Conservation (phyloP, 768 basidiomycete genomes). For the Pisolithus sp. region DNA sequence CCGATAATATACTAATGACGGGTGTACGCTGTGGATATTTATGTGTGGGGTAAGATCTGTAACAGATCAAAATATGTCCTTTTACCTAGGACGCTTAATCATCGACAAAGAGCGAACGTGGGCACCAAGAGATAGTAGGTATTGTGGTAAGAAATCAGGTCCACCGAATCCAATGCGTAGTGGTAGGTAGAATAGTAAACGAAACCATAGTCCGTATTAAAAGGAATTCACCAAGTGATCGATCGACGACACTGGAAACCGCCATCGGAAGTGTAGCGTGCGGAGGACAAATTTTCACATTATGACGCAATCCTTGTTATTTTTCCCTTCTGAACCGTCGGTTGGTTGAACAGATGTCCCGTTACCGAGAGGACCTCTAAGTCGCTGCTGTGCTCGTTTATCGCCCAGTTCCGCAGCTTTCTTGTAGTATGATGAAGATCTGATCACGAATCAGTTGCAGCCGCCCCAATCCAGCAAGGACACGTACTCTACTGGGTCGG, state of each 20-base stretch:
- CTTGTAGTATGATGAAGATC: slow-evolving; percentile 79
- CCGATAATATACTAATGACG: neutral
- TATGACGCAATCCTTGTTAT: slow-evolving; percentile 74
- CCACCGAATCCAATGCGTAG: neutral
- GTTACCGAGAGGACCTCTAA: slow-evolving; percentile 54
- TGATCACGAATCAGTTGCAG: slow-evolving; percentile 21
- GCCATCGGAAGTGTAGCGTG: too few relatives aligned
- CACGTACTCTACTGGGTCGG: slow-evolving; percentile 61
- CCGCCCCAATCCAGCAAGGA: slow-evolving; percentile 1
- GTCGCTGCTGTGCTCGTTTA: slow-evolving; percentile 83
- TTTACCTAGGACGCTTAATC: neutral
- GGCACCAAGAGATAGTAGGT: neutral
- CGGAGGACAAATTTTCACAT: slow-evolving; percentile 46
- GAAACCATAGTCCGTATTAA: neutral
- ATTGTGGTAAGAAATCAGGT: neutral
- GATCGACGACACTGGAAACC: neutral
- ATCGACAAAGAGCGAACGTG: neutral
- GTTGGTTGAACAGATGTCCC: slow-evolving; percentile 47
- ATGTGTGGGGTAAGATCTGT: neutral
- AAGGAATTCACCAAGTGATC: slow-evolving; percentile 3
- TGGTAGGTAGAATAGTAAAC: neutral
- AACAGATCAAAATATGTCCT: neutral
- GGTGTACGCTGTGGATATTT: neutral
- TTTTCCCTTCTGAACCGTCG: slow-evolving; percentile 48
- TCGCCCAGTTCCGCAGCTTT: slow-evolving; percentile 88